Percentiles rank a stretch among this genome's conserved stretches.
phyloP scores from a whole-genome alignment of 805 yeast genomes.

The Metschnikowia bowlesiae region DNA sequence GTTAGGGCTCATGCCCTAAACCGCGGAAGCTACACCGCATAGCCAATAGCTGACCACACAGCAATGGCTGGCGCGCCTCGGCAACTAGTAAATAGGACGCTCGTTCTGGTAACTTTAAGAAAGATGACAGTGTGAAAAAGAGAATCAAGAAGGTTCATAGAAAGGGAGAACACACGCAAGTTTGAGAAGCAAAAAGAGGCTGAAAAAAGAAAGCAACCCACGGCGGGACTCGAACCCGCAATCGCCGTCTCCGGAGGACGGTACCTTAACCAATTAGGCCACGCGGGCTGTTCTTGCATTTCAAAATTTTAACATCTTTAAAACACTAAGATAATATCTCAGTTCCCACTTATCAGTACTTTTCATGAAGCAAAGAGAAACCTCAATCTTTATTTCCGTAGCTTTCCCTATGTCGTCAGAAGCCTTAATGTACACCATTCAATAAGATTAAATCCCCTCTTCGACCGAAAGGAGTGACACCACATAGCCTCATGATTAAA shows the following conservation, averaged over 20 bases:
- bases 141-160: background rate
- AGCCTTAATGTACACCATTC: no score
- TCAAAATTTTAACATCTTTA: background rate
- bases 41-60: background rate
- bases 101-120: background rate
- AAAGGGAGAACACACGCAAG: background rate
- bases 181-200: background rate
- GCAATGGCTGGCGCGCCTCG: no score
- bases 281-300: conserved; percentile 43
- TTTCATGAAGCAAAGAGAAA: no score
- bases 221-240: conserved; percentile 81
- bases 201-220: conserved; percentile 43
- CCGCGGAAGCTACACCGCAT: background rate
- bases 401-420: no score
- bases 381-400: no score
- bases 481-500: no score
- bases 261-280: conserved; percentile 75
- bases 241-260: conserved; percentile 67
- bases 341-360: no score
- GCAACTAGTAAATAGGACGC: no score
- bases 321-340: background rate
- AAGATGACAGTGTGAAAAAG: background rate
- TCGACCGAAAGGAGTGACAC: no score
- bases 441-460: no score
- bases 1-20: conserved; percentile 20